phyloP scores from a whole-genome alignment of 1,284 basidiomycete species.

The Boletus sp. region DNA sequence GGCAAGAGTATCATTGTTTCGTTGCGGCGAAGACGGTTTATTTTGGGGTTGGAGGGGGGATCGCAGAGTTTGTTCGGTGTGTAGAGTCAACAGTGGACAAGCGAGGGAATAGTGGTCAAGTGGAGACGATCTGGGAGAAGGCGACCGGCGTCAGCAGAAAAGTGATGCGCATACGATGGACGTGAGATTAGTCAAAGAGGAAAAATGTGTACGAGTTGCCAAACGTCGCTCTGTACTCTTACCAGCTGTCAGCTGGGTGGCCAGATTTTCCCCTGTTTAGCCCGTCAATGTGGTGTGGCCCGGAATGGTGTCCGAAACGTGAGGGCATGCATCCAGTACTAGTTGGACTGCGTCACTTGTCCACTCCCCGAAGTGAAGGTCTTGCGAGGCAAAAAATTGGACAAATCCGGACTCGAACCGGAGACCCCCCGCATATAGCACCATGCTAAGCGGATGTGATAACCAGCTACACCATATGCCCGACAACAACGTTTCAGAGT shows the following conservation, averaged over 20 bases:
- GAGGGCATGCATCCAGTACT: too few relatives aligned
- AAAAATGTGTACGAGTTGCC: too few relatives aligned
- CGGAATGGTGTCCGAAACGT: too few relatives aligned
- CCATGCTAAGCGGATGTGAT: slow-evolving; percentile 47
- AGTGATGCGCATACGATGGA: slow-evolving; percentile 60
- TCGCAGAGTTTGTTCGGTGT: slow-evolving; percentile 65
- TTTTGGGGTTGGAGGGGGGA: slow-evolving; percentile 93
- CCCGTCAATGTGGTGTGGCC: too few relatives aligned
- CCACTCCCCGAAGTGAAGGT: too few relatives aligned
- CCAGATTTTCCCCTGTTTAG: too few relatives aligned
- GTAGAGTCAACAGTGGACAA: slow-evolving; percentile 39
- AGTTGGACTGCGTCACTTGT: too few relatives aligned
- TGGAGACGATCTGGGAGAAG: slow-evolving; percentile 53
- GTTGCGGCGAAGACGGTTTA: slow-evolving; percentile 91
- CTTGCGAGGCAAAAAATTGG: slow-evolving; percentile 18
- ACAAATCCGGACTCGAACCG: slow-evolving; percentile 41
- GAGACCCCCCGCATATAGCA: slow-evolving; percentile 36
- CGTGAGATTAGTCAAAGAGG: too few relatives aligned
- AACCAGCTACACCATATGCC: slow-evolving; percentile 49
- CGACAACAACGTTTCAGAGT: too few relatives aligned
- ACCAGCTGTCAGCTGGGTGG: too few relatives aligned
- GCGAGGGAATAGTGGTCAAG: slow-evolving; percentile 14
- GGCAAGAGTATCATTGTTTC: slow-evolving; percentile 44
- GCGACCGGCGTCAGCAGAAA: slow-evolving; percentile 62
- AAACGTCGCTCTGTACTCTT: too few relatives aligned